Base-by-base conservation (phyloP, 257 asterid genomes). In the Fraxinus cuspidata region DNA sequence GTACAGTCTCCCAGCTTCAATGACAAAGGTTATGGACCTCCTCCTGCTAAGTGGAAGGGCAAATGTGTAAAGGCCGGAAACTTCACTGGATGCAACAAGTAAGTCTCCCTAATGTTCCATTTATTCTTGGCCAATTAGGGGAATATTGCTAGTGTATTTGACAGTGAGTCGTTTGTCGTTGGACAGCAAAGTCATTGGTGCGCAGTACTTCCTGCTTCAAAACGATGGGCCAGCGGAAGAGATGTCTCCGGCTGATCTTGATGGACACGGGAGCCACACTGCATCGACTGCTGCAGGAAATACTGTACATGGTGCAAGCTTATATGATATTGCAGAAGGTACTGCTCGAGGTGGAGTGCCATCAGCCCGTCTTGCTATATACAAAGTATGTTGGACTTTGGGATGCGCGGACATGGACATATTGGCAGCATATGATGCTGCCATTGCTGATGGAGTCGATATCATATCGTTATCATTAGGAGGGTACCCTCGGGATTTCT, bases 71-170 rank as follows among this genome's bases (percentile, higher is more conserved):
- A 32, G 7, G 90, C 89, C 1, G 72, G 18, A 6, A 90, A 89
- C 78, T 92, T 94, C 89, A 90, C 95, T 0, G 89, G 89, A 7
- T 94, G 97, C 87, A 94, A 92, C 88, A 94, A 92, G 98, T 90
- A 77, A 75, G 87, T 73, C 15, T 72, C 40, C 38, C 21, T 0
- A 1, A 18, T 19, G 56, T 47, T 15, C 19, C 56, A 15, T 47
- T 15, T 47, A 1, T 8, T 40, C 34, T 19, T 29, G n/a, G 7
- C 2, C 69, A 9, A 12, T 27, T 19, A 25, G 0, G 3, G 19
- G 28, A 65, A n/a, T 32, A 32, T 78, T 37, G 16, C 5, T 71
- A 0, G 35, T 44, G 34, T 49, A 65, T 19, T 34, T 63, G 15
- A 19, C 47, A 37, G 11, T 63, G 21, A 53, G 51, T 70, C 19